Evolutionary conservation across 192 early-diverging fungal species (phyloP).

Genomic region (Mortierella alpina): DNA sequence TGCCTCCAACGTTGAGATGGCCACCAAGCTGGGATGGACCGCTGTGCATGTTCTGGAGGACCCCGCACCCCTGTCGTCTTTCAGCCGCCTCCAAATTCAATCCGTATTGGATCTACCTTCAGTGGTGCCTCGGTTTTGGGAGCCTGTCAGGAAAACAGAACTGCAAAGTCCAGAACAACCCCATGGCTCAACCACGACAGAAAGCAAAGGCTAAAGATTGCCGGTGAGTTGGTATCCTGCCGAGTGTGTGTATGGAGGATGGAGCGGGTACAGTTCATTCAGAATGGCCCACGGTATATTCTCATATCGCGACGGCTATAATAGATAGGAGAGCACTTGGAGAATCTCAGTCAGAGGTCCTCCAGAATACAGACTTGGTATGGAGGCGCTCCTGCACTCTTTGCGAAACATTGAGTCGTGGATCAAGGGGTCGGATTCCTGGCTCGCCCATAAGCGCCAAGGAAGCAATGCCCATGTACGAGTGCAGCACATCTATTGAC

Average conservation of each 20-base stretch:
- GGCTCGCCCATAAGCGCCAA: slow-evolving; percentile 69
- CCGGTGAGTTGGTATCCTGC: too few relatives aligned
- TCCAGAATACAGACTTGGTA: slow-evolving; percentile 57
- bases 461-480: slow-evolving; percentile 85
- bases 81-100: slow-evolving; percentile 62
- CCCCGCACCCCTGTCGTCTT: slow-evolving; percentile 1
- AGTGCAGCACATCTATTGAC: slow-evolving; percentile 77
- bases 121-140: slow-evolving; percentile 71
- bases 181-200: too few relatives aligned
- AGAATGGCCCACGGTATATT: too few relatives aligned
- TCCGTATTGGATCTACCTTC: slow-evolving; percentile 67
- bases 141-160: not conserved
- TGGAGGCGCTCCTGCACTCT: slow-evolving; percentile 48
- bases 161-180: not conserved
- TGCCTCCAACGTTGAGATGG: slow-evolving; percentile 69
- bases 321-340: too few relatives aligned
- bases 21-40: slow-evolving; percentile 61
- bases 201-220: too few relatives aligned
- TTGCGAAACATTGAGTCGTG: slow-evolving; percentile 66
- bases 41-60: slow-evolving; percentile 56
- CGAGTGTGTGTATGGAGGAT: too few relatives aligned
- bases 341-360: not conserved
- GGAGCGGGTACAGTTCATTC: not conserved
- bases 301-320: too few relatives aligned
- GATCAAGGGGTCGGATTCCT: slow-evolving; percentile 60